A percentile compares a stretch with the other conserved stretches of the same genome.
Evolutionary conservation across 495 filamentous ascomycete species (phyloP).

Genomic region (Xanthoparmelia taractica): DNA sequence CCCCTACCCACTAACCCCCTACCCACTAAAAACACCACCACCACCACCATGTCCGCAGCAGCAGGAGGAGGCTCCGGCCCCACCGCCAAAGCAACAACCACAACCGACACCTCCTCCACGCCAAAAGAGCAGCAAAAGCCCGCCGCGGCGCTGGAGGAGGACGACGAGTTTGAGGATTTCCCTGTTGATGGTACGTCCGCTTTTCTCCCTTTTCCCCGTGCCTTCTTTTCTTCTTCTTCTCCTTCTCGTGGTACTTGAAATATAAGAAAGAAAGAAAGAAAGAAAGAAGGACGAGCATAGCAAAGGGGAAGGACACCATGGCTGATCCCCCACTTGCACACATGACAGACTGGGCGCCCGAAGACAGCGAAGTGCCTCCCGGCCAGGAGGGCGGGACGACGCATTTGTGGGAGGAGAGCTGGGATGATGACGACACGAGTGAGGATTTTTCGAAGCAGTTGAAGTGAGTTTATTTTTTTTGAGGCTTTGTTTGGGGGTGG

Average conservation of each 20-base stretch:
- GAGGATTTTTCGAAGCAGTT: conserved; percentile 95
- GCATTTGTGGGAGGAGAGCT: conserved; percentile 98
- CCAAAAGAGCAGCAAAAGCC: conserved; percentile 45
- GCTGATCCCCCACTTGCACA: not conserved
- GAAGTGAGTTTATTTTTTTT: conserved; percentile 53
- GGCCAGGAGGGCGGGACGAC: conserved; percentile 49
- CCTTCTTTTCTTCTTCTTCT: not conserved
- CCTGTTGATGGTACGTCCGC: conserved; percentile 75
- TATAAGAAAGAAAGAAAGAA: not conserved
- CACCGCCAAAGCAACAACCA: conserved; percentile 38
- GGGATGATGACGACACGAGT: conserved; percentile 96
- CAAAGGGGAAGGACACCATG: not conserved
- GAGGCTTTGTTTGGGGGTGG: not conserved
- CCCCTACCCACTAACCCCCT: too few relatives aligned
- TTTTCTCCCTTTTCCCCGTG: not conserved
- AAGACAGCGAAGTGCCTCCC: conserved; percentile 71
- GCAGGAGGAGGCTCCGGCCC: conserved; percentile 27
- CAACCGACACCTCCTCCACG: conserved; percentile 32
- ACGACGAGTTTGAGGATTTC: conserved; percentile 99
- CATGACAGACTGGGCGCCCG: conserved; percentile 72
- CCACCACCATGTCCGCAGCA: conserved; percentile 35
- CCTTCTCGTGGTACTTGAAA: too few relatives aligned
- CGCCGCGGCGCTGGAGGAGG: conserved; percentile 74
- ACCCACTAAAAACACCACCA: too few relatives aligned
- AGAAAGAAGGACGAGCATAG: not conserved